Base-by-base conservation (phyloP, 306 rosid species). In the Gastrolobium villosum region DNA sequence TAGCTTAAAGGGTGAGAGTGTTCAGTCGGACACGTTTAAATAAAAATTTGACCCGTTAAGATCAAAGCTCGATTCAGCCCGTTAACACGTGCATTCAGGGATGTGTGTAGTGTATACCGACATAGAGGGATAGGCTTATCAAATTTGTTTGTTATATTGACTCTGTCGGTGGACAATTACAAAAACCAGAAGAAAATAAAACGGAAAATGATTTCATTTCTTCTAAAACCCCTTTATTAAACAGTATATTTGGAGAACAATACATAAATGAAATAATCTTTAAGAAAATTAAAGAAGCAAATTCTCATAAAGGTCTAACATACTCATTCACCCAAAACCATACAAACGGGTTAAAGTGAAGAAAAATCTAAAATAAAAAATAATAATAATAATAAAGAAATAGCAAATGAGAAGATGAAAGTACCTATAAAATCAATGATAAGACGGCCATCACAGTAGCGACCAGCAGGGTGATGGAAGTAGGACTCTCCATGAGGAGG, bases 361-460 rank as follows among this genome's bases (percentile, higher is more conserved):
- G n/a, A n/a, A n/a, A n/a, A n/a, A n/a, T n/a, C n/a, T n/a, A n/a
- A n/a, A n/a, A n/a, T n/a, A n/a, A n/a, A n/a, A n/a, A n/a, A n/a
- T n/a, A n/a, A n/a, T n/a, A n/a, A n/a, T n/a, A n/a, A n/a, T n/a
- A n/a, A 4, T 11, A 32, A 4, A 40, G 36, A 6, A 8, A n/a
- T 20, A 32, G 13, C 6, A 14, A 75, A 49, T 5, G 7, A 36
- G 1, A 14, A 4, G 31, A 3, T 13, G 41, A 2, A 67, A 44
- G 50, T 74, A 89, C 97, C 97, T 9, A 92, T 81, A 79, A 91
- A 89, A 75, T 91, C 97, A 70, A 89, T 43, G 35, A 88, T 41
- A 3, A 91, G 92, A 77, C 97, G 92, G 46, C 97, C 92, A 72
- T 91, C 97, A 46, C 84, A 91, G 65, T 78, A 91, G n/a, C 97